phyloP scores from a whole-genome alignment of 148 eudicot genomes.

The Spergularia bocconei region DNA sequence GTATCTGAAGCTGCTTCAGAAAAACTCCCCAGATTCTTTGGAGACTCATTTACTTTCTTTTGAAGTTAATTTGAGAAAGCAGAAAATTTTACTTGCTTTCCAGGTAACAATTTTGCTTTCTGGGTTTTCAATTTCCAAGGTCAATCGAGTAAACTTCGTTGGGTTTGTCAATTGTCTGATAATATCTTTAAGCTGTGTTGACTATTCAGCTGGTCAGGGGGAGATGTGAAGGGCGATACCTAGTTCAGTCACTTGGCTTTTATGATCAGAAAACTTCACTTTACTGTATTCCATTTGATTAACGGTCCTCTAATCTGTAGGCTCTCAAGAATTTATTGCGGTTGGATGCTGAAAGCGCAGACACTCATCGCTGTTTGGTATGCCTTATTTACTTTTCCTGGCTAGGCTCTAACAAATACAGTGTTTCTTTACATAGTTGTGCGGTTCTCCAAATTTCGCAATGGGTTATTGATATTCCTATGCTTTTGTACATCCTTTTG shows the following conservation, averaged over 20 bases:
- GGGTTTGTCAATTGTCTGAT: neutral
- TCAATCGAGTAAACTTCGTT: neutral
- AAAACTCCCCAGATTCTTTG: slow-evolving; percentile 71
- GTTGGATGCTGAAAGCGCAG: slow-evolving; percentile 83
- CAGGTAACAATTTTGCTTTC: slow-evolving; percentile 49
- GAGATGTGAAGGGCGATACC: neutral
- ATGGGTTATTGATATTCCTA: neutral
- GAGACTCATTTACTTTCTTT: slow-evolving; percentile 90
- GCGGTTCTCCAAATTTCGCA: neutral
- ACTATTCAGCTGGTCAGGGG: neutral
- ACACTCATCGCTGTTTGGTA: slow-evolving; percentile 94
- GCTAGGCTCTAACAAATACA: neutral
- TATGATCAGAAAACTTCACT: neutral
- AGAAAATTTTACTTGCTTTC: slow-evolving; percentile 75
- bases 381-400: slow-evolving; percentile 4
- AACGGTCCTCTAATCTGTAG: slow-evolving; percentile 34
- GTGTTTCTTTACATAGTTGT: neutral
- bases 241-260: neutral
- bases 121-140: neutral
- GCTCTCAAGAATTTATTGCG: slow-evolving; percentile 82
- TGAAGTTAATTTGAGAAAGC: slow-evolving; percentile 90
- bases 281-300: slow-evolving; percentile 1
- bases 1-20: slow-evolving; percentile 87
- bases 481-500: slow-evolving; percentile 6
- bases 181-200: neutral